Conservation (phyloP, 2,329 filamentous ascomycete species). For the Fusarium sp. region DNA sequence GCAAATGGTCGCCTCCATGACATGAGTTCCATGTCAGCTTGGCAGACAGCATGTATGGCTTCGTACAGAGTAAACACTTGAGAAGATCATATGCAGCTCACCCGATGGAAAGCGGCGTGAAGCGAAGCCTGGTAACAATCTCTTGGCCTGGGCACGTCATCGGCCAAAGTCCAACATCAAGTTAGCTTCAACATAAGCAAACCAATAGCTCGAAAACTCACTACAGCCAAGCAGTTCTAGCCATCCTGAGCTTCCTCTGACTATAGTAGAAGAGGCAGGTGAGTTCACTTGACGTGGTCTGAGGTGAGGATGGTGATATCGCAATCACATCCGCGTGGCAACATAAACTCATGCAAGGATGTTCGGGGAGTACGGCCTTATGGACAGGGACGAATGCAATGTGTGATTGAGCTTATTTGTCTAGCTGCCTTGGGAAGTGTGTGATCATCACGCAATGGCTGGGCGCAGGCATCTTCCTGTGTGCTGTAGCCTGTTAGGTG, state of each 20-base stretch:
- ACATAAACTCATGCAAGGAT: constrained; percentile 6
- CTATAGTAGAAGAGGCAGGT: constrained; percentile 34
- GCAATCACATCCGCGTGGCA: background rate
- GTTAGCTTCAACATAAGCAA: constrained; percentile 11
- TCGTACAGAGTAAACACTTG: background rate
- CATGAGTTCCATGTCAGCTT: constrained; percentile 8
- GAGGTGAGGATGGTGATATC: constrained; percentile 14
- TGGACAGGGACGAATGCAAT: constrained; percentile 6
- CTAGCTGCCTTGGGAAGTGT: constrained; percentile 6
- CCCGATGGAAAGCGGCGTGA: constrained; percentile 17
- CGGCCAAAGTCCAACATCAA: constrained; percentile 29
- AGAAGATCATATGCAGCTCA: background rate
- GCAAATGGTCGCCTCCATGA: constrained; percentile 18
- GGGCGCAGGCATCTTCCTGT: background rate
- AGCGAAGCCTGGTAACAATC: constrained; percentile 18
- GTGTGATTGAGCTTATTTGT: background rate
- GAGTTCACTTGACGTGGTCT: constrained; percentile 30
- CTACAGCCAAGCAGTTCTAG: constrained; percentile 16
- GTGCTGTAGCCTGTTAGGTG: too few relatives aligned
- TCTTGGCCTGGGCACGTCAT: constrained; percentile 38
- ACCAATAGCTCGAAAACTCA: constrained; percentile 10
- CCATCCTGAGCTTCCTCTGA: constrained; percentile 6
- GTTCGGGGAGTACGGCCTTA: constrained; percentile 42
- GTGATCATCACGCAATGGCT: constrained; percentile 7
- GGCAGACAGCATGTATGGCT: background rate